A percentile compares a stretch with the other conserved stretches of the same genome.
These are phyloP conservation scores for Leishmania amazonensis DNA, from an alignment of 208 protist species.

Conservation along the genomic window DNA sequence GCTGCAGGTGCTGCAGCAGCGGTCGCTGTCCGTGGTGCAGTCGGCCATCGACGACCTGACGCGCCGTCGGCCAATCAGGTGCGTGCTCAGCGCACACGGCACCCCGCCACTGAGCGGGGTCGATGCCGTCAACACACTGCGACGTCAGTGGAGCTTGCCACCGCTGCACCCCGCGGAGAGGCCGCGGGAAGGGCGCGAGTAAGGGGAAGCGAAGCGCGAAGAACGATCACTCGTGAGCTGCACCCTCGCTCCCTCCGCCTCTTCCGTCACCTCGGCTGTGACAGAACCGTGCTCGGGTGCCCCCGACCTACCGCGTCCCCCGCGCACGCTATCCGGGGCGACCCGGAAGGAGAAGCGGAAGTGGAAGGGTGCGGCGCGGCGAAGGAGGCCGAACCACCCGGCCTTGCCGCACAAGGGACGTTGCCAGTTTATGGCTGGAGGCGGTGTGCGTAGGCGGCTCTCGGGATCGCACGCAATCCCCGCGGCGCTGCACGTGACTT, in stretches of 20 bases:
- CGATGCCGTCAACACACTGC: conserved; percentile 53
- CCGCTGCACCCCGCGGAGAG: conserved; percentile 36
- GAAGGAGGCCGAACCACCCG: no score
- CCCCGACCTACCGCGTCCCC: no score
- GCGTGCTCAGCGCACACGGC: conserved; percentile 67
- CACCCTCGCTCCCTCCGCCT: not conserved
- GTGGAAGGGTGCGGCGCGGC: not conserved
- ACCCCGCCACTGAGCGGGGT: conserved; percentile 56
- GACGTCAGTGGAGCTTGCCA: conserved; percentile 67
- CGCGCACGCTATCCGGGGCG: no score
- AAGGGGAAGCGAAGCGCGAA: not conserved
- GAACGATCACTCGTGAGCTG: not conserved
- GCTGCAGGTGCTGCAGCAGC: conserved; percentile 59
- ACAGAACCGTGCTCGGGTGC: not conserved
- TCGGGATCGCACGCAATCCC: not conserved
- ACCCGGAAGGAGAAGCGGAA: not conserved
- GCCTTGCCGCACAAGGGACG: not conserved
- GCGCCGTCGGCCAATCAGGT: conserved; percentile 42
- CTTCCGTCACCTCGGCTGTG: not conserved
- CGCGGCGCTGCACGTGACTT: not conserved
- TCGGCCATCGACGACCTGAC: conserved; percentile 61
- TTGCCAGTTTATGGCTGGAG: not conserved
- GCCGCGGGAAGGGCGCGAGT: not conserved
- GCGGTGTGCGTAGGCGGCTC: not conserved
- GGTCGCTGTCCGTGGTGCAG: conserved; percentile 42